Evolutionary conservation across 257 asterid species (phyloP), one percentile per base, ranked within the genome.

Genomic region (Solanum arcanum): DNA sequence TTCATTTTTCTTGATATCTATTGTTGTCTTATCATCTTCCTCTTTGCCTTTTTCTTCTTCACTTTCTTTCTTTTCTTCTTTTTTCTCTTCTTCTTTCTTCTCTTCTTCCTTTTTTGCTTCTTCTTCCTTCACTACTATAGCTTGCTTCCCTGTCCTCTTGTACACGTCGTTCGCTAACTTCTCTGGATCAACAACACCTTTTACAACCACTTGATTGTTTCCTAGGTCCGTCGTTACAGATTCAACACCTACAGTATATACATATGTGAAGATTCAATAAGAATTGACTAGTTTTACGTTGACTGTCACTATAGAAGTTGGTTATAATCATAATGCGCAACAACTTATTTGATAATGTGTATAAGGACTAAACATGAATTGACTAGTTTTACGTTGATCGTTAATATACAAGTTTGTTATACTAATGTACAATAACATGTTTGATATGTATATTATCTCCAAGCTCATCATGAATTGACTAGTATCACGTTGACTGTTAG

Each of bases 141-240:
- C 98, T 62, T 94, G 98, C 75, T 94, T 96, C 5, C 96, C 93
- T 0, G 98, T 96, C 87, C 86, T 90, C 93, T 94, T 96, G 93
- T 95, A 93, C 89, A 96, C 92, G 16, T 93, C 98, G 1, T 23
- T 87, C 78, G 92, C 97, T 31, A 96, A 94, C 93, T 94, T 93
- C 1, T 96, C 98, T 0, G 98, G 98, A 84, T 96, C 98, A 7
- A 96, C 78, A 4, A 92, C 86, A 0, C 99, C 98, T 87, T 92
- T 96, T 88, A 96, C 98, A 0, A 87, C 68, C 2, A 96, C 98
- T 72, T 91, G 88, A 85, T 92, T 92, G 49, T 90, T 96, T 59
- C 82, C 94, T 44, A 93, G 87, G 66, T 96, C 98, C 1, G 98
- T 87, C n/a, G 88, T 87, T 20, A 95, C 98, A 1, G 95, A 94